These are phyloP conservation scores for Yamadazyma buinensis DNA, from an alignment of 1,139 yeast genomes.

Conservation along the genomic window DNA sequence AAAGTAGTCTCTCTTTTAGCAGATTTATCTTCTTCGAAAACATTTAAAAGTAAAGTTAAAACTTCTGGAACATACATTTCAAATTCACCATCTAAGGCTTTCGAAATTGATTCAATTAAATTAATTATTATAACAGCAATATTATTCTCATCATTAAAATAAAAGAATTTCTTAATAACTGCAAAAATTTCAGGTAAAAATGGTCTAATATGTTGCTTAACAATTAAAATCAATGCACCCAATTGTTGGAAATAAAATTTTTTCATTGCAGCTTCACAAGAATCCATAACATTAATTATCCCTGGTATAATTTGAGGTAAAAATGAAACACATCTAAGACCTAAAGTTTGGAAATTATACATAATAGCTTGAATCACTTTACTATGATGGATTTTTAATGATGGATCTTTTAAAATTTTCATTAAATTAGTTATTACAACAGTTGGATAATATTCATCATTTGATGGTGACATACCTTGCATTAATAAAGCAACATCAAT, in stretches of 20 bases:
- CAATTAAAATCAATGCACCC: conserved; percentile 74
- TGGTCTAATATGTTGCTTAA: conserved; percentile 86
- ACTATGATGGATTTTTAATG: conserved; percentile 82
- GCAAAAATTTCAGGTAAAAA: conserved; percentile 74
- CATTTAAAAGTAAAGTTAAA: conserved; percentile 69
- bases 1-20: conserved; percentile 62
- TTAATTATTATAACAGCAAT: conserved; percentile 78
- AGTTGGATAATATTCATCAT: conserved; percentile 92
- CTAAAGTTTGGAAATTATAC: conserved; percentile 85
- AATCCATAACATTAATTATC: conserved; percentile 76
- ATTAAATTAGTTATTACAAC: conserved; percentile 85
- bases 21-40: conserved; percentile 74
- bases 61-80: conserved; percentile 77
- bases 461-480: conserved; percentile 92
- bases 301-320: conserved; percentile 88
- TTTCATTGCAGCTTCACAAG: conserved; percentile 76
- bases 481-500: conserved; percentile 85
- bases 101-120: conserved; percentile 78
- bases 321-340: conserved; percentile 83
- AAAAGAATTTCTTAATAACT: conserved; percentile 72
- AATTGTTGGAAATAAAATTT: conserved; percentile 90
- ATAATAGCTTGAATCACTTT: conserved; percentile 81
- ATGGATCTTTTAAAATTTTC: conserved; percentile 79
- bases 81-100: conserved; percentile 89
- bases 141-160: conserved; percentile 46